These are phyloP conservation scores for Brassica nigra DNA, from an alignment of 345 rosid genomes.

Conservation along the genomic window DNA sequence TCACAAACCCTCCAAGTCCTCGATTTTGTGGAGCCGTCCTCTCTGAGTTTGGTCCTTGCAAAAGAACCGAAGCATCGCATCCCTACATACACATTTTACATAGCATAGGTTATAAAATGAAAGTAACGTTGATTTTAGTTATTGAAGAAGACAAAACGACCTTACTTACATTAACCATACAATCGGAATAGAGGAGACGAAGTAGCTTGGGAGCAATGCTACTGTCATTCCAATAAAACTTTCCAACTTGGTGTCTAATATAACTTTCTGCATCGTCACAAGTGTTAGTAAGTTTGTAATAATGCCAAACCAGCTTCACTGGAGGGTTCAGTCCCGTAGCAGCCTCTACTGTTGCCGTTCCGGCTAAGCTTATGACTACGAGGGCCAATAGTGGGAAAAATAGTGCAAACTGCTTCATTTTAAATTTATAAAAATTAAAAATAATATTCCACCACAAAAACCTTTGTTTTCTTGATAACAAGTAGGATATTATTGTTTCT, in stretches of 20 bases:
- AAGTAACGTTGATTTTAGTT: background rate
- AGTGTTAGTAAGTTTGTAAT: slow-evolving; percentile 45
- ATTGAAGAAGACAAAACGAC: background rate
- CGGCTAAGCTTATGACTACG: slow-evolving; percentile 28
- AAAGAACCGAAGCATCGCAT: slow-evolving; percentile 75
- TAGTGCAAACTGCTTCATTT: slow-evolving; percentile 16
- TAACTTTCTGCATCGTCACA: slow-evolving; percentile 59
- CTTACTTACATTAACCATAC: slow-evolving; percentile 59
- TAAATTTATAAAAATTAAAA: background rate
- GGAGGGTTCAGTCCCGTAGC: slow-evolving; percentile 49
- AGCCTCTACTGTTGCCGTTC: slow-evolving; percentile 33
- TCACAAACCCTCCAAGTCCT: slow-evolving; percentile 65
- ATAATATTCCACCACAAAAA: slow-evolving; percentile 38
- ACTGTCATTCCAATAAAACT: slow-evolving; percentile 44
- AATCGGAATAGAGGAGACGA: slow-evolving; percentile 69
- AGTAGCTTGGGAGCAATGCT: slow-evolving; percentile 61
- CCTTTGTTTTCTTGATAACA: background rate
- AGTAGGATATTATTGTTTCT: background rate
- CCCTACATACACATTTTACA: slow-evolving; percentile 48
- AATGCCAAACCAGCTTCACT: slow-evolving; percentile 58
- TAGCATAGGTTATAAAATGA: background rate
- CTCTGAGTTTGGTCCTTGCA: slow-evolving; percentile 69
- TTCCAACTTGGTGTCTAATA: slow-evolving; percentile 51
- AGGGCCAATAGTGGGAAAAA: slow-evolving; percentile 33
- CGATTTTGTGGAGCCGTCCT: slow-evolving; percentile 65